phyloP scores from a whole-genome alignment of 2,329 filamentous ascomycete species.

The Penicillium brevicompactum region DNA sequence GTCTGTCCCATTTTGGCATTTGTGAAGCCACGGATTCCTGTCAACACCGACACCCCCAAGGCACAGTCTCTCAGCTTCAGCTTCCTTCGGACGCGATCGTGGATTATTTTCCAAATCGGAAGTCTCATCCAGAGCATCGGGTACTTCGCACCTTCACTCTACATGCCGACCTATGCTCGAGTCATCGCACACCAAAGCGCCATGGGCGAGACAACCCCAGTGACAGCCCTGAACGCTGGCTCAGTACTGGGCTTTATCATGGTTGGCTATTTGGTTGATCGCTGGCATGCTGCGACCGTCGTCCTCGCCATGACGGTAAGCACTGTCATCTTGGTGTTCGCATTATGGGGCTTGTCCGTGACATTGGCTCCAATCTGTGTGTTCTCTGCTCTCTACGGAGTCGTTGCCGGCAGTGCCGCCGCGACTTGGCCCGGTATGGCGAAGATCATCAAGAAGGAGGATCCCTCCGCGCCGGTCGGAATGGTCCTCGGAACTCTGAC shows the following conservation, averaged over 20 bases:
- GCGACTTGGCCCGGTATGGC: neutral
- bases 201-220: neutral
- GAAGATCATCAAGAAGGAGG: neutral
- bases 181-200: neutral
- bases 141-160: neutral
- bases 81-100: neutral
- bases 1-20: neutral
- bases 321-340: neutral
- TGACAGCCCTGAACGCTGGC: neutral
- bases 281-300: neutral
- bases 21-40: neutral
- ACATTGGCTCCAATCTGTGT: neutral
- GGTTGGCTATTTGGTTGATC: neutral
- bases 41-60: neutral
- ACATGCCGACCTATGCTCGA: neutral
- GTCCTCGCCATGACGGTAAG: neutral
- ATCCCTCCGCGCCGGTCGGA: neutral
- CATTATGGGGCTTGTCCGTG: neutral
- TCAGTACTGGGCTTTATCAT: neutral
- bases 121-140: neutral
- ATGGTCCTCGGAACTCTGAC: neutral
- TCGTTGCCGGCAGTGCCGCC: neutral
- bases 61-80: neutral
- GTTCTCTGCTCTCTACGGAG: neutral
- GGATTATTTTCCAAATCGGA: neutral